Evolutionary conservation across 1,139 yeast genomes (phyloP).

Genomic region (Candida sp.): DNA sequence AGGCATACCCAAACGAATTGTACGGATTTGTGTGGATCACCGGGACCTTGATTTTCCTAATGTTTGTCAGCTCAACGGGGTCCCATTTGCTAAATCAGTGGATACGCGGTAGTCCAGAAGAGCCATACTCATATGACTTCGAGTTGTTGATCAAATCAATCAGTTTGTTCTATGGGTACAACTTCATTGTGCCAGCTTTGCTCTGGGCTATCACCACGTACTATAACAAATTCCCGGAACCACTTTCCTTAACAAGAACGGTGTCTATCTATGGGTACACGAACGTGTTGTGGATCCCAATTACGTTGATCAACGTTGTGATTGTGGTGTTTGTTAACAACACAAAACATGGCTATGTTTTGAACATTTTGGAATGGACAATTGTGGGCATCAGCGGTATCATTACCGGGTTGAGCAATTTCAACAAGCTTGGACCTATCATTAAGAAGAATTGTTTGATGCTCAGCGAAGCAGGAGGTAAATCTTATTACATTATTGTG

Average conservation of each 20-base stretch:
- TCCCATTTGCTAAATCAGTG: slow-evolving; percentile 48
- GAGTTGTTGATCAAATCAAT: slow-evolving; percentile 69
- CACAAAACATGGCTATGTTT: slow-evolving; percentile 31
- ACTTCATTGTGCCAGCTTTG: slow-evolving; percentile 60
- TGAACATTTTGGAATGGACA: slow-evolving; percentile 49
- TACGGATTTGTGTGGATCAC: slow-evolving; percentile 90
- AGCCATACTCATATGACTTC: slow-evolving; percentile 60
- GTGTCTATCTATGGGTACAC: slow-evolving; percentile 80
- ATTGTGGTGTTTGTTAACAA: slow-evolving; percentile 50
- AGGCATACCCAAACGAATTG: slow-evolving; percentile 56
- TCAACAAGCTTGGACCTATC: slow-evolving; percentile 47
- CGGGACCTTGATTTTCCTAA: slow-evolving; percentile 71
- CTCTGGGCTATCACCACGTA: slow-evolving; percentile 53
- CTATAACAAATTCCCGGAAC: slow-evolving; percentile 44
- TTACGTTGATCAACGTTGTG: slow-evolving; percentile 60
- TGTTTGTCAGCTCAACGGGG: slow-evolving; percentile 76
- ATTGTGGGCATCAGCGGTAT: slow-evolving; percentile 49
- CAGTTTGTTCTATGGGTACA: slow-evolving; percentile 72
- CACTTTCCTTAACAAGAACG: slow-evolving; percentile 43
- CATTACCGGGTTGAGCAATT: slow-evolving; percentile 52
- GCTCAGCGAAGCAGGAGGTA: slow-evolving; percentile 28
- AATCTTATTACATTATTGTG: slow-evolving; percentile 21
- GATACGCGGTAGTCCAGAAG: slow-evolving; percentile 40
- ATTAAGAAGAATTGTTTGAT: slow-evolving; percentile 37
- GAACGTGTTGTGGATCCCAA: slow-evolving; percentile 79